phyloP scores from a whole-genome alignment of 768 basidiomycete genomes.

The Pleurotus djamor region DNA sequence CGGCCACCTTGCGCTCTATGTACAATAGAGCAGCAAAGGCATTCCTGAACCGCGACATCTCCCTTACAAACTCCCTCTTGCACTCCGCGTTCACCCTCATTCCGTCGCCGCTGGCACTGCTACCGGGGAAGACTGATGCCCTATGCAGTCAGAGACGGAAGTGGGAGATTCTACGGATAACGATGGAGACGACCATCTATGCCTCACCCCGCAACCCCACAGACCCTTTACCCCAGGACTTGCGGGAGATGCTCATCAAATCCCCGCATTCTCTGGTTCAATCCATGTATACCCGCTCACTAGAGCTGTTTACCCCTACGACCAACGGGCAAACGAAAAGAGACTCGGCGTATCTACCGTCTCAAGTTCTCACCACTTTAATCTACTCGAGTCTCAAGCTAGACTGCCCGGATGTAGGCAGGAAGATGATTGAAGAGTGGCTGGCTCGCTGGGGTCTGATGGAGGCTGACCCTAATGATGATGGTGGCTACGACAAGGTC shows the following conservation, averaged over 20 bases:
- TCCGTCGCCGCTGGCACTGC: conserved; percentile 28
- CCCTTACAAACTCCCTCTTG: conserved; percentile 64
- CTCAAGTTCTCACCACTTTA: conserved; percentile 68
- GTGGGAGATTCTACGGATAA: conserved; percentile 88
- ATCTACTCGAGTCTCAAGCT: conserved; percentile 70
- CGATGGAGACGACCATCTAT: conserved; percentile 75
- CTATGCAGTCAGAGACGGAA: conserved; percentile 63
- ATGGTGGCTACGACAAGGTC: conserved; percentile 65
- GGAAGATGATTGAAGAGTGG: conserved; percentile 78
- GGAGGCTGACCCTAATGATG: conserved; percentile 27
- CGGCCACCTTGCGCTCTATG: conserved; percentile 61
- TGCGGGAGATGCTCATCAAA: conserved; percentile 51
- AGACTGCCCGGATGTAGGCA: conserved; percentile 56
- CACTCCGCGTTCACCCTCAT: conserved; percentile 68
- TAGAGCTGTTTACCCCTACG: conserved; percentile 63
- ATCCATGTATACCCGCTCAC: conserved; percentile 59
- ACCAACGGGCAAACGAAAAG: conserved; percentile 27
- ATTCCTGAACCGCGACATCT: conserved; percentile 72
- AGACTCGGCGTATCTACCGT: conserved; percentile 59
- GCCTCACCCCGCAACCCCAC: conserved; percentile 45
- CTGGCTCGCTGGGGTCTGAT: conserved; percentile 52
- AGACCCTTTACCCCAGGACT: conserved; percentile 41
- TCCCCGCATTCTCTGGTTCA: conserved; percentile 59
- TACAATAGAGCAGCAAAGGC: conserved; percentile 78
- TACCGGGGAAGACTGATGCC: conserved; percentile 24